Conservation (phyloP, 371 early-diverging fungal species). For the Actinomucor elegans region DNA sequence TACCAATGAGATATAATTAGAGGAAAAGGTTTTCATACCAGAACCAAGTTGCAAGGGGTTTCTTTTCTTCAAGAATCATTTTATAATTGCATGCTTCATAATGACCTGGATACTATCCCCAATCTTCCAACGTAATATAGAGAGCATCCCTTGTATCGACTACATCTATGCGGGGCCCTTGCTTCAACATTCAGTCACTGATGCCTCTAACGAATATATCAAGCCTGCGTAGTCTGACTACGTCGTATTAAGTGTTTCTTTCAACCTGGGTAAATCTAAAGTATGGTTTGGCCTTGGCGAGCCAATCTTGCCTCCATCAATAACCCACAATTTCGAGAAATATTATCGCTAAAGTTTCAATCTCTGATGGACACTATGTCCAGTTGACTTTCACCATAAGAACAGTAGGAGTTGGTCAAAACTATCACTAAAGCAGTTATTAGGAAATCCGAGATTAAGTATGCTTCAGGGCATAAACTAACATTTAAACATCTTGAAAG, state of each 20-base stretch:
- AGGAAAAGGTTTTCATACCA: too few relatives aligned
- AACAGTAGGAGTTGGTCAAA: background rate
- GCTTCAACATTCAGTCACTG: background rate
- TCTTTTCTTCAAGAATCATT: background rate
- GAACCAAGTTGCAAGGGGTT: too few relatives aligned
- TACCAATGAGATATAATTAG: background rate
- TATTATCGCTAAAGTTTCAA: background rate
- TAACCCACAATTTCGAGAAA: background rate
- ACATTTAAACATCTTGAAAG: background rate
- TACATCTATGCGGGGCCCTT: background rate
- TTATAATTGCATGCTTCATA: background rate
- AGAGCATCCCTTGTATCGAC: background rate
- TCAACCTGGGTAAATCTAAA: background rate
- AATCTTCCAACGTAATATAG: background rate
- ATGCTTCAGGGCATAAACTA: background rate
- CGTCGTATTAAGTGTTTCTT: background rate
- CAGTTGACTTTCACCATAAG: background rate
- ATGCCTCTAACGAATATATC: background rate
- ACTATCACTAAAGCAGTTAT: background rate
- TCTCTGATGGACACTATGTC: too few relatives aligned
- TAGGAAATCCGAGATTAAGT: background rate
- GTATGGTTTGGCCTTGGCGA: background rate
- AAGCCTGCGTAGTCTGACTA: slow-evolving; percentile 1
- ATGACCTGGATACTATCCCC: background rate
- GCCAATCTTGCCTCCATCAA: background rate